Percentiles rank a stretch among this genome's conserved stretches.
These are phyloP conservation scores for Anthostomella pinea DNA, from an alignment of 2,329 filamentous ascomycete species.

Conservation along the genomic window DNA sequence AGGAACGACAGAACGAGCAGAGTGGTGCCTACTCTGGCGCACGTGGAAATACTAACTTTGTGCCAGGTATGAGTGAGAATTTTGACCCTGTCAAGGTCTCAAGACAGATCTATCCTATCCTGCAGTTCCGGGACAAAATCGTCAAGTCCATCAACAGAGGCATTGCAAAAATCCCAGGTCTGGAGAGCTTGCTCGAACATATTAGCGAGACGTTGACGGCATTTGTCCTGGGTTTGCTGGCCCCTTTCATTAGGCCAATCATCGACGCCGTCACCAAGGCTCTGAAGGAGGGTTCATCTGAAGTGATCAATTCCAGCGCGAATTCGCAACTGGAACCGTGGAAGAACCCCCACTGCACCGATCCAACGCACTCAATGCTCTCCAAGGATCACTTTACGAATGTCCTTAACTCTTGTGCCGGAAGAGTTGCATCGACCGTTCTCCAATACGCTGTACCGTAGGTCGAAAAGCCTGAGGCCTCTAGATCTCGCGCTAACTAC, in stretches of 20 bases:
- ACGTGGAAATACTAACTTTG: slow-evolving; percentile 52
- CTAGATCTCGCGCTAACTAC: slow-evolving; percentile 18
- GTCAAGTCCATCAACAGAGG: slow-evolving; percentile 81
- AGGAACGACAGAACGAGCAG: slow-evolving; percentile 41
- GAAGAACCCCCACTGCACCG: slow-evolving; percentile 70
- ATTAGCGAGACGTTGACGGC: slow-evolving; percentile 91
- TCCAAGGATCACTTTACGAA: slow-evolving; percentile 86
- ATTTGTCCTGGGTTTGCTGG: slow-evolving; percentile 85
- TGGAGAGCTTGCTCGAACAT: slow-evolving; percentile 87
- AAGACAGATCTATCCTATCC: slow-evolving; percentile 87
- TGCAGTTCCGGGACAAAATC: slow-evolving; percentile 90
- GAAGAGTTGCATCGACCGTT: slow-evolving; percentile 69
- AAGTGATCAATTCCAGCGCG: slow-evolving; percentile 64
- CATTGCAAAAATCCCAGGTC: slow-evolving; percentile 86
- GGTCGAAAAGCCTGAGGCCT: slow-evolving; percentile 31
- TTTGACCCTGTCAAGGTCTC: slow-evolving; percentile 78
- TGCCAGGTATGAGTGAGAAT: slow-evolving; percentile 70
- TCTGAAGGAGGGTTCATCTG: slow-evolving; percentile 81
- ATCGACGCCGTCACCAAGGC: slow-evolving; percentile 82
- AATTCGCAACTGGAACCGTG: slow-evolving; percentile 77
- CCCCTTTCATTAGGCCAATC: slow-evolving; percentile 88
- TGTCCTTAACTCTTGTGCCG: slow-evolving; percentile 73
- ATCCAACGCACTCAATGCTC: slow-evolving; percentile 79
- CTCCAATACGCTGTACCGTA: slow-evolving; percentile 83
- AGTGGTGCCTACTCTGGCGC: slow-evolving; percentile 28